phyloP scores from a whole-genome alignment of 2,329 filamentous ascomycete species.

The Stemphylium lycopersici region DNA sequence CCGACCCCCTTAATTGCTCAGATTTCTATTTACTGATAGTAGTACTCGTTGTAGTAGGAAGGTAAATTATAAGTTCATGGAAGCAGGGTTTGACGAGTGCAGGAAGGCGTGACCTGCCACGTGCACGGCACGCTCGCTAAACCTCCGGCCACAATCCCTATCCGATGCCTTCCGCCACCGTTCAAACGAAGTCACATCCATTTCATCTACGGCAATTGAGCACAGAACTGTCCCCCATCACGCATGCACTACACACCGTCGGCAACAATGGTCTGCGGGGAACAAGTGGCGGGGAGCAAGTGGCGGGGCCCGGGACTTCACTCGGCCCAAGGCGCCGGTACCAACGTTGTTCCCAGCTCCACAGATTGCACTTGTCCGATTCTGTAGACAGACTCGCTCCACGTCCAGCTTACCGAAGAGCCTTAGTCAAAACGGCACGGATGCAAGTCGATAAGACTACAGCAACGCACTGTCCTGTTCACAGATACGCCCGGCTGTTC shows the following conservation, averaged over 20 bases:
- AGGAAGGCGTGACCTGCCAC: neutral
- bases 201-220: neutral
- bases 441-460: slow-evolving; percentile 45
- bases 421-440: slow-evolving; percentile 40
- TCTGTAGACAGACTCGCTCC: slow-evolving; percentile 19
- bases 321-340: slow-evolving; percentile 5
- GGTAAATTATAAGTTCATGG: neutral
- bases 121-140: slow-evolving; percentile 4
- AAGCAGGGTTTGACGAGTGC: neutral
- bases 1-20: neutral
- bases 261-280: neutral
- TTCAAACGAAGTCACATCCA: too few species aligned
- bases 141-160: neutral
- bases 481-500: slow-evolving; percentile 15
- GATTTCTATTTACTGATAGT: too few species aligned
- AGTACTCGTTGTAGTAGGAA: neutral
- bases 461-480: slow-evolving; percentile 25
- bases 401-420: slow-evolving; percentile 41
- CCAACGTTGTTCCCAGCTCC: slow-evolving; percentile 15
- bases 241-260: too few species aligned
- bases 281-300: neutral
- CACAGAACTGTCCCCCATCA: neutral
- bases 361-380: slow-evolving; percentile 15
- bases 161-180: neutral
- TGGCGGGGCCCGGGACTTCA: slow-evolving; percentile 2